Evolutionary conservation across 1,284 basidiomycete genomes (phyloP), one percentile per base, ranked within the genome.

Genomic region (Rhodotorula sp.): DNA sequence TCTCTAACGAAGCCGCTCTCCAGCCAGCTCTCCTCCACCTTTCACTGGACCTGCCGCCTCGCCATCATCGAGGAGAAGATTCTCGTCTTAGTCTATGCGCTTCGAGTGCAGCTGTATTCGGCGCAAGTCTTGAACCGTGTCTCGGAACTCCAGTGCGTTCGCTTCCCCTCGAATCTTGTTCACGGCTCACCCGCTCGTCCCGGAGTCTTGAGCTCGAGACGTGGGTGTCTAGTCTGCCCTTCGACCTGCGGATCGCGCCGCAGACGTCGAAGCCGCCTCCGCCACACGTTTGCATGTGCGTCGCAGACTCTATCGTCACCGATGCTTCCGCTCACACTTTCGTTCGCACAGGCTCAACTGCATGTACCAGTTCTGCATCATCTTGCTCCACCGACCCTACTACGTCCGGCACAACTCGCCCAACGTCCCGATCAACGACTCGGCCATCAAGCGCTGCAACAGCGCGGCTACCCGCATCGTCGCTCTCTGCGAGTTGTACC

Each of bases 371-470:
- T 90, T 87, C 86, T 80, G 86, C 13, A 82, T 85, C 61, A 86
- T 89, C 47, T 82, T 89, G 17, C 83, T 90, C 1, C 86, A 88
- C 72, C 83, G 87, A 1, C 87, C 88, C 0, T 88, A 87, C 80
- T 88, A 87, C 77, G 22, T 27, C 8, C 57, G 57, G 11, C 44
- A 46, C 44, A 36, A 49, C 58, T 22, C 48, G 32, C 5, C 10
- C 6, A 36, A 62, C 24, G 17, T 52, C 2, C 44, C 62, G 1
- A 51, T 64, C 24, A 60, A 64, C 59, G 67, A 68, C 3, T 22
- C 58, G 49, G 72, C 74, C 24, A 66, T 71, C 61, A 64, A 79
- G 75, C 81, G 86, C n/a, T 89, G 88, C 79, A 86, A 86, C 76
- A 83, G 84, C 29, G 87, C 87, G 0, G 87, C 88, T 56, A 63